Conservation (phyloP, 139 green algal genomes). For the Picochlorum sp. region DNA sequence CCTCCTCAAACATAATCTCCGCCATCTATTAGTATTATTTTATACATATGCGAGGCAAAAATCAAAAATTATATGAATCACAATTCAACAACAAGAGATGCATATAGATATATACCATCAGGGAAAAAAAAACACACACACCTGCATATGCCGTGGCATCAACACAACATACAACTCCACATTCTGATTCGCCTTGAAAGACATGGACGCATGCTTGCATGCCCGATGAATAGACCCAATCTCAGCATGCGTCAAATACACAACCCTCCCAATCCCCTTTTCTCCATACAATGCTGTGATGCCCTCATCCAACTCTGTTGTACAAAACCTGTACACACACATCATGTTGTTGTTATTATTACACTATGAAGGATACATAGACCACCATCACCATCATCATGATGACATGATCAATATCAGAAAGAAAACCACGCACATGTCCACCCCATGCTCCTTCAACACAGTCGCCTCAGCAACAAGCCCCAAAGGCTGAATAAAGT, state of each 20-base stretch:
- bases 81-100: too few relatives aligned
- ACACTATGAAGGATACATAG: too few relatives aligned
- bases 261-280: constrained; percentile 16
- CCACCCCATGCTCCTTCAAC: constrained; percentile 83
- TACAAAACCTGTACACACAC: constrained; percentile 8
- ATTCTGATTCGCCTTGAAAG: background rate
- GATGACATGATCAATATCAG: background rate
- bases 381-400: too few relatives aligned
- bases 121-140: background rate
- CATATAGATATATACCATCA: too few relatives aligned
- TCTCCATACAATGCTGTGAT: constrained; percentile 18
- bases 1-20: constrained; percentile 70
- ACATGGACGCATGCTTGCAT: constrained; percentile 17
- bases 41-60: too few relatives aligned
- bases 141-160: constrained; percentile 19
- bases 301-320: constrained; percentile 9
- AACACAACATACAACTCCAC: constrained; percentile 12
- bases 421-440: constrained; percentile 45
- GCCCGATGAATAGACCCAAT: constrained; percentile 15
- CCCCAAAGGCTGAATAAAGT: constrained; percentile 58
- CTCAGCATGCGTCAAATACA: constrained; percentile 20
- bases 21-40: background rate
- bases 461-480: constrained; percentile 60
- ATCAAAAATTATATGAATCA: too few relatives aligned
- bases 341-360: too few relatives aligned